Conservation (phyloP, 177 flowering plant species). For the Vitis hybrid region DNA sequence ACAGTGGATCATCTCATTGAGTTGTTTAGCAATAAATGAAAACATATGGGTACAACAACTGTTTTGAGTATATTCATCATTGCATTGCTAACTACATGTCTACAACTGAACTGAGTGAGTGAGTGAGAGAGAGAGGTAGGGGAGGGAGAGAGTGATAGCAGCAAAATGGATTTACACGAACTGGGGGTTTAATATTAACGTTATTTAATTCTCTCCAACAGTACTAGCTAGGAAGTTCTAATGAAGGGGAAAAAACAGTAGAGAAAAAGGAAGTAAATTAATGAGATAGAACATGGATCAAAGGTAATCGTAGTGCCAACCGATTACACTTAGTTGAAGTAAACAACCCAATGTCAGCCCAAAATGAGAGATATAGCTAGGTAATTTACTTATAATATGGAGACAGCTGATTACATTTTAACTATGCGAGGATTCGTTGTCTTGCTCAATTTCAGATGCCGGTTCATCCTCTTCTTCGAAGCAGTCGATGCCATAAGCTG, state of each 20-base stretch:
- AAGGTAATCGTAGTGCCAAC: neutral
- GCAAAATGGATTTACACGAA: neutral
- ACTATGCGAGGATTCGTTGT: slow-evolving; percentile 15
- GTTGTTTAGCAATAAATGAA: too few relatives aligned
- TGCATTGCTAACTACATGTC: too few relatives aligned
- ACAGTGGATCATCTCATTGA: too few relatives aligned
- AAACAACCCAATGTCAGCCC: neutral
- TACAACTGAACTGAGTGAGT: too few relatives aligned
- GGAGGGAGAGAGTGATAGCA: too few relatives aligned
- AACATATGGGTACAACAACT: too few relatives aligned
- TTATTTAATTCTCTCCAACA: neutral
- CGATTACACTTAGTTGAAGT: too few relatives aligned
- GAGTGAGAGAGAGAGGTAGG: too few relatives aligned
- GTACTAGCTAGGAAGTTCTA: neutral
- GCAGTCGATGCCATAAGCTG: slow-evolving; percentile 37
- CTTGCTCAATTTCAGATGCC: slow-evolving; percentile 50
- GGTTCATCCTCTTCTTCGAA: slow-evolving; percentile 49
- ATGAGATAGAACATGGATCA: neutral
- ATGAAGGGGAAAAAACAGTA: neutral
- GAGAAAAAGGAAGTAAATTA: neutral
- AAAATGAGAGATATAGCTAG: too few relatives aligned
- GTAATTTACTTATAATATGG: too few relatives aligned
- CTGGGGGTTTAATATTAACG: neutral
- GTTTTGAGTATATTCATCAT: too few relatives aligned
- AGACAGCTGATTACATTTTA: neutral